phyloP scores from a whole-genome alignment of 768 basidiomycete genomes.

The Panus rudis region DNA sequence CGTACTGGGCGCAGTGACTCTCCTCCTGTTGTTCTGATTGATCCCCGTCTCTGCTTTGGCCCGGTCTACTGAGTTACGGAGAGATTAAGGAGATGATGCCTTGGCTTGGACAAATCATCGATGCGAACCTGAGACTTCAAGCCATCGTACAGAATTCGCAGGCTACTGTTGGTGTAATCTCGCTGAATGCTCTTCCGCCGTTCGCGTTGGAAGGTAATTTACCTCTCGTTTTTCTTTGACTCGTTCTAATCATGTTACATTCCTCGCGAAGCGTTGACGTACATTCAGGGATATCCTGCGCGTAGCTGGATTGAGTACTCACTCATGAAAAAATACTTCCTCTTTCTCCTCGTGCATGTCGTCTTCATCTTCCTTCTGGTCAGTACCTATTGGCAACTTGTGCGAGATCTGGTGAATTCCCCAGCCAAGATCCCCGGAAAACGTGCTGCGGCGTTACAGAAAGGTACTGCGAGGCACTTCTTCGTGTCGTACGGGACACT shows the following conservation, averaged over 20 bases:
- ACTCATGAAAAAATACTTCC: constrained; percentile 87
- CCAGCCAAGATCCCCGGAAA: constrained; percentile 94
- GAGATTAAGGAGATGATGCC: constrained; percentile 90
- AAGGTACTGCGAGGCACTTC: constrained; percentile 76
- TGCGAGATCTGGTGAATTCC: constrained; percentile 86
- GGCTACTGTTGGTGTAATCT: constrained; percentile 85
- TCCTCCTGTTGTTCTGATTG: constrained; percentile 87
- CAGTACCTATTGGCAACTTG: constrained; percentile 86
- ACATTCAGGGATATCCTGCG: constrained; percentile 83
- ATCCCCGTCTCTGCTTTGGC: constrained; percentile 87
- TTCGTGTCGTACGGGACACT: constrained; percentile 81
- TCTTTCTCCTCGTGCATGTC: constrained; percentile 87
- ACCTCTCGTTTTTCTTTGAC: too few relatives aligned
- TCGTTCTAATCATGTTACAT: too few relatives aligned
- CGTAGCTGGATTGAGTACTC: constrained; percentile 93
- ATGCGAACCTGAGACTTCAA: constrained; percentile 69
- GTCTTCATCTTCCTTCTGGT: constrained; percentile 93
- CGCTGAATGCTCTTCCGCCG: constrained; percentile 82
- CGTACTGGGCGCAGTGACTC: constrained; percentile 58
- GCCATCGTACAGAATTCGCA: constrained; percentile 93
- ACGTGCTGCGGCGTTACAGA: constrained; percentile 75
- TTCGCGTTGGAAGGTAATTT: constrained; percentile 91
- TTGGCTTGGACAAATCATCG: constrained; percentile 80
- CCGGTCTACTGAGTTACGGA: constrained; percentile 79
- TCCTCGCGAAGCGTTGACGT: too few relatives aligned